Conservation (phyloP, 257 asterid species). For the Dorcoceras hygrometricum region DNA sequence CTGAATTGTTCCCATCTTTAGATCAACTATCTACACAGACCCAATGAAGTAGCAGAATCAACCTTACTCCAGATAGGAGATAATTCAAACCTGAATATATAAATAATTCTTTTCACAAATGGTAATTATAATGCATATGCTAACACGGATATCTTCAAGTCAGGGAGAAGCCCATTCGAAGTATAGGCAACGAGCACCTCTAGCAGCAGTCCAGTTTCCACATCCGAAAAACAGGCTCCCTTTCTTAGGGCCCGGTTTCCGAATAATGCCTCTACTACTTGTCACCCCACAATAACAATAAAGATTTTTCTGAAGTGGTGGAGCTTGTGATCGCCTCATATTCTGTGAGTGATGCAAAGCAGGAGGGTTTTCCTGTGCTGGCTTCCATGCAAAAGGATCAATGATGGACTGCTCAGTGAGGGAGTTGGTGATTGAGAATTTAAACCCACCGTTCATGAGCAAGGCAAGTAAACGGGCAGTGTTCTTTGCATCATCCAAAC, state of each 20-base stretch:
- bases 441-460: slow-evolving; percentile 66
- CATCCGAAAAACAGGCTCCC: slow-evolving; percentile 79
- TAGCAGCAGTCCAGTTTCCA: slow-evolving; percentile 79
- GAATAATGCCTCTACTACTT: slow-evolving; percentile 61
- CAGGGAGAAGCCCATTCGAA: slow-evolving; percentile 66
- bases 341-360: slow-evolving; percentile 48
- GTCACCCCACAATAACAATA: slow-evolving; percentile 73
- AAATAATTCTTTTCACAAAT: slow-evolving; percentile 26
- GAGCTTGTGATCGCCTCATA: slow-evolving; percentile 35
- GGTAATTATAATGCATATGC: too few relatives aligned
- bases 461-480: slow-evolving; percentile 70
- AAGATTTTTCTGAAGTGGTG: slow-evolving; percentile 38
- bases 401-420: slow-evolving; percentile 38
- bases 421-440: slow-evolving; percentile 72
- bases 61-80: slow-evolving; percentile 18
- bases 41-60: slow-evolving; percentile 29
- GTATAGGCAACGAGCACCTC: slow-evolving; percentile 83
- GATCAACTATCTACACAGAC: slow-evolving; percentile 43
- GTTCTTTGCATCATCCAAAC: slow-evolving; percentile 88
- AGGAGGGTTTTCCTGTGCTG: slow-evolving; percentile 37
- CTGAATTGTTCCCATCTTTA: slow-evolving; percentile 27
- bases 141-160: slow-evolving; percentile 19
- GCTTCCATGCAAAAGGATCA: slow-evolving; percentile 52
- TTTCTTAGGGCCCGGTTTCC: slow-evolving; percentile 82
- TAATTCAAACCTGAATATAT: slow-evolving; percentile 24